Evolutionary conservation across 2,329 filamentous ascomycete genomes (phyloP).

Genomic region (Colletotrichum tropicale): DNA sequence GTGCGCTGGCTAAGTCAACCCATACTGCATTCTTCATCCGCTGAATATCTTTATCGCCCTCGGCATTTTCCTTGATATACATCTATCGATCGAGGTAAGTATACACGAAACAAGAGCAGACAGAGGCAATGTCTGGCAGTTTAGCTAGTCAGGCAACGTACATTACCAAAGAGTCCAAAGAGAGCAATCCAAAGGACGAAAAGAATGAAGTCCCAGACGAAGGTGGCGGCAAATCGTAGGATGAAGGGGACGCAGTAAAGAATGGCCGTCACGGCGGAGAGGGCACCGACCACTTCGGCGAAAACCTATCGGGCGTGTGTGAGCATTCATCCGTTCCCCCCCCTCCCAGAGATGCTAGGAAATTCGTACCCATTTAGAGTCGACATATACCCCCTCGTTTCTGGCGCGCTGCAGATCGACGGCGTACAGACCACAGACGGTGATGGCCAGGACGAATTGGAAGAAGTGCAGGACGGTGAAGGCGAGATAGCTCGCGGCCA

Average conservation of each 20-base stretch:
- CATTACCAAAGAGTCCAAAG: conserved; percentile 82
- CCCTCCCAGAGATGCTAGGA: not conserved
- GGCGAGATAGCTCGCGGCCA: conserved; percentile 53
- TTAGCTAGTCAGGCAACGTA: conserved; percentile 26
- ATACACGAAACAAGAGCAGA: not conserved
- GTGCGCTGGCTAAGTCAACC: conserved; percentile 76
- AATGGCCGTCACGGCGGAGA: conserved; percentile 68
- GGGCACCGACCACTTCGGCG: conserved; percentile 71
- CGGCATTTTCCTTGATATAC: conserved; percentile 73
- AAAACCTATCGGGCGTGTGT: conserved; percentile 55
- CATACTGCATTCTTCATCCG: conserved; percentile 89
- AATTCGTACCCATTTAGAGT: conserved; percentile 71
- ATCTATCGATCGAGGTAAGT: conserved; percentile 42
- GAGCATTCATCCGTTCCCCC: not conserved
- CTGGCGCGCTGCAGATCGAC: conserved; percentile 65
- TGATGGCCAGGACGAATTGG: conserved; percentile 77
- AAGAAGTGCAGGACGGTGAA: conserved; percentile 72
- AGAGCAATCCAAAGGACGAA: conserved; percentile 81
- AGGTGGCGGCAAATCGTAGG: conserved; percentile 56
- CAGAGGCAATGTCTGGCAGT: not conserved
- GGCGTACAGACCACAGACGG: conserved; percentile 81
- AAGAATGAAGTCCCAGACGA: conserved; percentile 73
- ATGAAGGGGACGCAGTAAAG: conserved; percentile 71
- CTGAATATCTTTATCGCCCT: conserved; percentile 66
- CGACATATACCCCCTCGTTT: conserved; percentile 52